Conservation (phyloP, 2,329 filamentous ascomycete species). For the Xylariales sp. region DNA sequence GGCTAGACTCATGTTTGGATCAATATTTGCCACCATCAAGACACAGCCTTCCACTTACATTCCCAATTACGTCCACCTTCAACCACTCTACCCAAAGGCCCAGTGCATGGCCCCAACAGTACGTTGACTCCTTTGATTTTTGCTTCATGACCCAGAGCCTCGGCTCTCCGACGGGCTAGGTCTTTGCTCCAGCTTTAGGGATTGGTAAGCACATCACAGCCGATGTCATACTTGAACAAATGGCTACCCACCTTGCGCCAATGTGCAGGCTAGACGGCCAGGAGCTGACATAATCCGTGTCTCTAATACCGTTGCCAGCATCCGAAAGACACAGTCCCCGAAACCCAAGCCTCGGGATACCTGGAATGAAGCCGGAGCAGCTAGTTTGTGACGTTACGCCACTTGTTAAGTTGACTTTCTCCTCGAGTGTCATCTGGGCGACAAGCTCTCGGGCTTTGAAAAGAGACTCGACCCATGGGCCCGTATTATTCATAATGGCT, state of each 20-base stretch:
- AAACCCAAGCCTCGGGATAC: constrained; percentile 13
- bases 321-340: constrained; percentile 14
- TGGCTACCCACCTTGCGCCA: constrained; percentile 13
- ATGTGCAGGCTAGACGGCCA: constrained; percentile 15
- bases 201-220: not conserved
- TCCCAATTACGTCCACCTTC: constrained; percentile 52
- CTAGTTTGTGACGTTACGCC: constrained; percentile 12
- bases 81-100: constrained; percentile 46
- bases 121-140: constrained; percentile 63
- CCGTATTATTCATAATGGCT: too few relatives aligned
- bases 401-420: constrained; percentile 41
- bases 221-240: not conserved
- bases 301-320: constrained; percentile 13
- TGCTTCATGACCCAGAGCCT: constrained; percentile 62
- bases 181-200: constrained; percentile 61
- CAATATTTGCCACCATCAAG: not conserved
- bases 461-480: constrained; percentile 53
- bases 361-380: constrained; percentile 15
- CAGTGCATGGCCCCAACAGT: constrained; percentile 61
- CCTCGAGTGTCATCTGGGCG: constrained; percentile 57
- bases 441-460: constrained; percentile 58
- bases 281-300: constrained; percentile 14
- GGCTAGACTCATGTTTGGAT: constrained; percentile 3
- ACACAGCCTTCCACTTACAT: constrained; percentile 8
- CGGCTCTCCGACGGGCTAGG: constrained; percentile 56